These are phyloP conservation scores for Corynespora cassiicola DNA, from an alignment of 2,329 filamentous ascomycete species.

Conservation along the genomic window DNA sequence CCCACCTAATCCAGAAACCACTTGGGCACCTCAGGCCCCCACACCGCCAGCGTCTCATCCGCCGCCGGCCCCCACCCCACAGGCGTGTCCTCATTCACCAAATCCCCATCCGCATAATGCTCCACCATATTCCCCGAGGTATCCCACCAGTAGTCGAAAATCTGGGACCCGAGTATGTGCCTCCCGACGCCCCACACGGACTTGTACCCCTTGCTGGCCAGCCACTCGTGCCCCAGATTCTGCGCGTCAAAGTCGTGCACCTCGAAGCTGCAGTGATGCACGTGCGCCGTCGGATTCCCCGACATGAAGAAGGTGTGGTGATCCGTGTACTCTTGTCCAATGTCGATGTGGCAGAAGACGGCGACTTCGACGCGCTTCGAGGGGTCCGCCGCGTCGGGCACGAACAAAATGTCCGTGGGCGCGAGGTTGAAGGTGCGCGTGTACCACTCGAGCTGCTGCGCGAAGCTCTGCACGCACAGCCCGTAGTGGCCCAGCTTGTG, in stretches of 20 bases:
- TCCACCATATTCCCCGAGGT: conserved; percentile 69
- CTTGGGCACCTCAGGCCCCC: conserved; percentile 49
- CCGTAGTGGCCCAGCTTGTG: conserved; percentile 60
- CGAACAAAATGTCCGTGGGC: conserved; percentile 54
- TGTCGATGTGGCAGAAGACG: conserved; percentile 62
- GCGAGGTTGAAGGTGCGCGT: conserved; percentile 55
- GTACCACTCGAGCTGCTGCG: conserved; percentile 51
- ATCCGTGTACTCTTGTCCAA: conserved; percentile 57
- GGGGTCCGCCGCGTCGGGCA: conserved; percentile 20
- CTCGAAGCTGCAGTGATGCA: conserved; percentile 74
- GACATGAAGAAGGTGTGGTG: conserved; percentile 64
- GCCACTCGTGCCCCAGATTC: conserved; percentile 73
- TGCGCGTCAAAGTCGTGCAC: conserved; percentile 75
- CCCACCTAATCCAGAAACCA: conserved; percentile 40
- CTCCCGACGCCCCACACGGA: conserved; percentile 75
- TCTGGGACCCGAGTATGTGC: conserved; percentile 73
- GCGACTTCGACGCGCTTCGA: conserved; percentile 46
- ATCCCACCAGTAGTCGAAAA: conserved; percentile 78
- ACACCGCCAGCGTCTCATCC: conserved; percentile 49
- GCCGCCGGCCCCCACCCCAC: conserved; percentile 50
- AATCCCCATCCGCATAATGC: conserved; percentile 74
- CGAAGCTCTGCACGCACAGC: conserved; percentile 47
- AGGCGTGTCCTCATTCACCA: conserved; percentile 65
- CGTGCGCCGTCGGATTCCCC: conserved; percentile 51
- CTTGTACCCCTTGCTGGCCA: conserved; percentile 67